Evolutionary conservation across 306 rosid genomes (phyloP), one percentile per base, ranked within the genome.

Genomic region (Castanospermum australe): DNA sequence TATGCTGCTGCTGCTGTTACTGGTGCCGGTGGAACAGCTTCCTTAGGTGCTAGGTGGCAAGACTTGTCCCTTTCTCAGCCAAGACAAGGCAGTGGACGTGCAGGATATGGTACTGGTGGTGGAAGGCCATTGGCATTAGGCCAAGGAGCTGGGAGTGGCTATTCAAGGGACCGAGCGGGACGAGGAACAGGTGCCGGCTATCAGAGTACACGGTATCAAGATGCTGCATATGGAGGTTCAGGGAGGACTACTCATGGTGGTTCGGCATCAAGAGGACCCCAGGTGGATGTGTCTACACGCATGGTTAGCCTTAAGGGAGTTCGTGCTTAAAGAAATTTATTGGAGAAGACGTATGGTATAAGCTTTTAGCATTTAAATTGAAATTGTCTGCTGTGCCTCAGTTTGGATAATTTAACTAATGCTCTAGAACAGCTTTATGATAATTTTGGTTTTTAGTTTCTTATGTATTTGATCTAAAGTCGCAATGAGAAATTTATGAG

Each of bases 281-380:
- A 90, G n/a, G 83, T 81, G 61, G 97, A 92, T 74, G 57, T 68
- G 52, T 88, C 95, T 47, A 80, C 90, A 10, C 97, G 93, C 54
- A 92, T 92, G 98, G 97, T 93, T 69, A 91, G 92, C 85, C 93
- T 93, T 21, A 83, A 82, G 73, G 93, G 92, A 2, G 78, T 89
- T 71, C 92, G 91, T 25, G 87, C 94, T 60, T 93, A 61, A 64
- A 63, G 42, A 48, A 28, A 5, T 14, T 8, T 67, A 24, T 60
- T 47, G 17, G 48, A 68, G 18, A 38, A 7, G 8, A 8, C 15
- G 18, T 4, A 6, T 17, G 36, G 2, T 25, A 50, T 52, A 47
- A 36, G 73, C 61, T 76, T 66, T n/a, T 44, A 32, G 39, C n/a
- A 45, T 73, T 72, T 47, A 32, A 74, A 11, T 72, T 47, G 22